These are phyloP conservation scores for Cutaneotrichosporon sp. DNA, from an alignment of 1,284 basidiomycete species.

Conservation along the genomic window DNA sequence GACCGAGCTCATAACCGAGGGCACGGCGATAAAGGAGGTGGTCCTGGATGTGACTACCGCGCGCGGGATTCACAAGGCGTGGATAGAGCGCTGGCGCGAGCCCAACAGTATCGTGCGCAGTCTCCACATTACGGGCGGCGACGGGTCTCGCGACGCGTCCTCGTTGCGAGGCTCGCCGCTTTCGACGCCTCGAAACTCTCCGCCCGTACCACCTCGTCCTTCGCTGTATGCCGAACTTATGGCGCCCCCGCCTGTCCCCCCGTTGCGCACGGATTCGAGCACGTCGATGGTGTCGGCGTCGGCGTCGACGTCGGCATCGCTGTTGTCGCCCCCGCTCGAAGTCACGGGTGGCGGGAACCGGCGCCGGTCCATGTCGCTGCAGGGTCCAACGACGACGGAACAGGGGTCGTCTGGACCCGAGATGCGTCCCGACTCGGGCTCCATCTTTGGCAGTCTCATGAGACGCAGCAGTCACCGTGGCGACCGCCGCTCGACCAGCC, in stretches of 20 bases:
- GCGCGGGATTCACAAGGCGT: constrained; percentile 17
- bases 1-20: constrained; percentile 7
- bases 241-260: too few relatives aligned
- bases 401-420: background rate
- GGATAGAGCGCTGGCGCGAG: constrained; percentile 11
- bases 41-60: constrained; percentile 8
- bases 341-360: background rate
- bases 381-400: background rate
- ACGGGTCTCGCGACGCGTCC: background rate
- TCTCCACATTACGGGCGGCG: constrained; percentile 6
- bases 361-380: background rate
- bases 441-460: constrained; percentile 1
- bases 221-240: too few relatives aligned
- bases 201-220: too few relatives aligned
- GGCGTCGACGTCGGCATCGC: too few relatives aligned
- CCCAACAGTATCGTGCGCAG: constrained; percentile 6
- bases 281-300: too few relatives aligned
- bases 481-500: background rate
- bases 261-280: too few relatives aligned
- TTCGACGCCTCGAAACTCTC: too few relatives aligned
- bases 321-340: too few relatives aligned
- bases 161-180: too few relatives aligned
- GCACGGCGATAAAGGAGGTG: constrained; percentile 6
- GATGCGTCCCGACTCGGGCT: constrained; percentile 1
- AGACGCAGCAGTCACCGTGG: background rate